Base-by-base conservation (phyloP, 2,329 filamentous ascomycete species). In the Paracamarosporium sp. region DNA sequence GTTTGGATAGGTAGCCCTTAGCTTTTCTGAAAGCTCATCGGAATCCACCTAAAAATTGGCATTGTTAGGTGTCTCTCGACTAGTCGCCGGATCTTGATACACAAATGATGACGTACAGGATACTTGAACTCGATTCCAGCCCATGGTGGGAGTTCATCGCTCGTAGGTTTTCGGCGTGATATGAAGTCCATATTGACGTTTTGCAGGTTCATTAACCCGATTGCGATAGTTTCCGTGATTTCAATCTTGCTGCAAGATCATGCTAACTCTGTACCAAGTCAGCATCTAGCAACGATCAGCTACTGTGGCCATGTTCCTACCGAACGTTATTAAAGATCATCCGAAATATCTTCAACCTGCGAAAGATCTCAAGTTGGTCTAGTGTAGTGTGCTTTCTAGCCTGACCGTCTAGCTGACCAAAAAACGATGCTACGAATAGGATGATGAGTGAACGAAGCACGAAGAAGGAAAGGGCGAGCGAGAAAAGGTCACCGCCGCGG, bases 121-220 rank as follows among this genome's bases (percentile, higher is more conserved):
- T 60, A 52, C 9, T 35, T 58, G 53, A 74, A 73, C 7, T 36
- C n/a, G 11, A 73, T 61, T 4, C 68, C 68, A 11, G 35, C 50
- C 71, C 71, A 73, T 13, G 70, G 71, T 12, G 69, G 56, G 7
- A 53, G 62, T 13, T 65, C 58, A 24, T 72, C 68, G 22, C 64
- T 65, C 1, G 68, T 65, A 12, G 48, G 52, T 33, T 62, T 55
- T 20, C 43, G 40, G 12, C 68, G 68, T 12, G 45, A 31, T 35
- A 72, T 71, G 31, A 57, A 61, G 31, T 53, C 35, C 59, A 63
- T 64, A 9, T 20, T 46, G 24, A 24, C 2, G 5, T 15, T 17
- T 3, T 30, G 33, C 13, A 28, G 28, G n/a, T 31, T 40, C 40
- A 44, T 40, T 36, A 30, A 11, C 11, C 20, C 1, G 5, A 30